phyloP scores from a whole-genome alignment of 2,329 filamentous ascomycete species.

The Stachybotrys chlorohalonatus region DNA sequence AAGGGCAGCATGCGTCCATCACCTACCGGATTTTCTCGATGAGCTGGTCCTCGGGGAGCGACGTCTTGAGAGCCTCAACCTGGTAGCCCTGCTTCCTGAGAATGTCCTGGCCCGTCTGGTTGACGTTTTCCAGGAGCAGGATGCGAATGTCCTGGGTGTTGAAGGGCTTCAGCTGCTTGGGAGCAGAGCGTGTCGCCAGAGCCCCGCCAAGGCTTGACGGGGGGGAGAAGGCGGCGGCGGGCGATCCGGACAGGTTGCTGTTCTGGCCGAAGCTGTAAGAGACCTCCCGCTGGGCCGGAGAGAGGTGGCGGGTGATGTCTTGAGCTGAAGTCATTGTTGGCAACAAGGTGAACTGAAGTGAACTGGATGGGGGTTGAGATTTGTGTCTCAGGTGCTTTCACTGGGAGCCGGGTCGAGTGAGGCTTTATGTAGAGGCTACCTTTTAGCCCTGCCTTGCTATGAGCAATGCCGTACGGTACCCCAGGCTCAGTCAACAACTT shows the following conservation, averaged over 20 bases:
- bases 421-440: background rate
- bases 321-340: constrained; percentile 30
- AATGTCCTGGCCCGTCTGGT: constrained; percentile 78
- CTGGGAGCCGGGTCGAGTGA: background rate
- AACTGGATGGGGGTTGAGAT: constrained; percentile 15
- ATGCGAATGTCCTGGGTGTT: constrained; percentile 96
- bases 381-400: background rate
- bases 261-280: constrained; percentile 47
- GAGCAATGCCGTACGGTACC: background rate
- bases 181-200: constrained; percentile 25
- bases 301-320: constrained; percentile 34
- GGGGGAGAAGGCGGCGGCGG: constrained; percentile 66
- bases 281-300: constrained; percentile 26
- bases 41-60: constrained; percentile 82
- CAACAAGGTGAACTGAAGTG: constrained; percentile 5
- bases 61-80: constrained; percentile 84
- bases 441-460: background rate
- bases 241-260: constrained; percentile 60
- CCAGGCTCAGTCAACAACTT: background rate
- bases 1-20: background rate
- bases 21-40: constrained; percentile 90
- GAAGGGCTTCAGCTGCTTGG: constrained; percentile 88
- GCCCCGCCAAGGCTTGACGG: constrained; percentile 50
- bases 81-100: constrained; percentile 84
- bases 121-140: constrained; percentile 90